Evolutionary conservation across 2,329 filamentous ascomycete genomes (phyloP), one percentile per base, ranked within the genome.

Genomic region (Allantophomopsis cytisporea): DNA sequence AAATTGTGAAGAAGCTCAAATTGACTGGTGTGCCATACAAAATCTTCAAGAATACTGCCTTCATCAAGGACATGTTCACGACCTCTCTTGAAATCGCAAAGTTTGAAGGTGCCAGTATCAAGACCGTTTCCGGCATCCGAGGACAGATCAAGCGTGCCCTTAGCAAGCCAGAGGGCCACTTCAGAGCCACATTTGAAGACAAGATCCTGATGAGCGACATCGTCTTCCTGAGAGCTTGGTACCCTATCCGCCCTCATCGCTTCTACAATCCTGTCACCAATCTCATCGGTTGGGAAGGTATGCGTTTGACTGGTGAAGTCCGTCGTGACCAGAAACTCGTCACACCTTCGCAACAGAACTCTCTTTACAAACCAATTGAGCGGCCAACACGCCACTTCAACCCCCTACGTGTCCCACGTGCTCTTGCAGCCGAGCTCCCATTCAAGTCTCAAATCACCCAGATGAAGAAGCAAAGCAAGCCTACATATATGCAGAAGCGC

Each of bases 1-100:
- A 98, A 58, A 96, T 98, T 48, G 91, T 98, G 60, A 98, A 98
- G 73, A 98, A 98, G 69, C 79, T 98, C 55, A 98, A 98, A 62
- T 74, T 98, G 37, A 95, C 87, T 0, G 91, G 91, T 43, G 71
- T 76, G 36, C 88, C 91, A 1, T 93, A 91, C 72, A 96, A 96
- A 65, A 93, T 96, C 61, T 96, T 93, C 76, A 94, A 94, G 63
- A 98, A 98, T 66, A 98, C 91, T 0, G 88, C 91, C 31, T 98
- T 98, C 58, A 87, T 98, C 64, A 93, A 91, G 60, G 86, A 94
- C 63, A 98, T 98, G 91, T 98, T 98, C 70, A 87, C 76, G 56
- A 80, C 82, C 1, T 72, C 86, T 0, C 77, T 98, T 33, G 91
- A 98, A 58, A 91, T 98, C 47, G 89, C 91, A 53, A 98, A 96